Evolutionary conservation across 129 eudicot species (phyloP), one percentile per base, ranked within the genome.

Genomic region (Heracleum sosnowskyi): DNA sequence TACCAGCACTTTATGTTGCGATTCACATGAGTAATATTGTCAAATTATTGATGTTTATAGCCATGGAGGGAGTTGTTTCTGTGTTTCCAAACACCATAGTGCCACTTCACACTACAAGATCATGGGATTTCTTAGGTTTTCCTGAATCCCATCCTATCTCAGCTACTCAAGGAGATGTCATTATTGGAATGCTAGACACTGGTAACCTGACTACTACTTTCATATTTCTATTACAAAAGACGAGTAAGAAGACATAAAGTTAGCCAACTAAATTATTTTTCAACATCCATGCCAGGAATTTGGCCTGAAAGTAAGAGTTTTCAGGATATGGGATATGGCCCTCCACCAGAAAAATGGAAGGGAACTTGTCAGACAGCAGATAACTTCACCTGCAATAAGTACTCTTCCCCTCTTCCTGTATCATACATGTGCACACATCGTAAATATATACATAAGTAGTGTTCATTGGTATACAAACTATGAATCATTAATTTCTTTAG

Each of bases 241-340:
- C 0, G 12, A 69, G 74, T 20, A 20, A 36, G 26, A 2, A 66
- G 72, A 28, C 72, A 4, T 68, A n/a, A 31, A 31, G 3, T 33
- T 4, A 28, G 5, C 41, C 11, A 16, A n/a, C 37, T 72, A 15
- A 17, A 28, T 73, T 28, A 42, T 11, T 3, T 11, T 40, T 40
- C 45, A 40, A 39, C 4, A 20, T 49, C 0, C 7, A 17, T 7
- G 15, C 29, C 64, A 76, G 86, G 88, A 55, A 53, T 85, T 41
- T 85, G 88, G 88, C 88, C 85, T 4, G 85, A 82, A 75, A 73
- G 68, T 36, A 63, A 73, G 24, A 81, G 85, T 70, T 85, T 81
- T 76, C 70, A 37, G 4, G 88, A 85, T 76, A 2, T 37, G 20
- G 80, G 69, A 31, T 76, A 76, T 49, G 77, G 73, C 17, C 76